Evolutionary conservation across 2,329 filamentous ascomycete species (phyloP).

Genomic region (Monascus ruber): DNA sequence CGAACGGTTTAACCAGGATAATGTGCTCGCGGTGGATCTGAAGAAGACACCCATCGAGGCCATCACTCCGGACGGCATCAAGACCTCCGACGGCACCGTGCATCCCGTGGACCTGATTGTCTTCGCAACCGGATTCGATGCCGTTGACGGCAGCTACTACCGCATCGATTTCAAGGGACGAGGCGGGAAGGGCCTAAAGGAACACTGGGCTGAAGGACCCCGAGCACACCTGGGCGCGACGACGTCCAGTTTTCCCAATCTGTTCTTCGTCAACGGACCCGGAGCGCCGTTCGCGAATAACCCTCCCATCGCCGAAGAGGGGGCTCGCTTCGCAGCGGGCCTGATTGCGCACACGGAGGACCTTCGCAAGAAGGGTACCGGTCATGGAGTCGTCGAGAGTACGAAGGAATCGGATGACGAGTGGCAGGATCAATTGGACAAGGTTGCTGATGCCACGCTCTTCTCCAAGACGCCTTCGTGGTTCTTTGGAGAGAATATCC

Average conservation of each 20-base stretch:
- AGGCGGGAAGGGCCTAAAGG: constrained; percentile 6
- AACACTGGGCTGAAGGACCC: constrained; percentile 11
- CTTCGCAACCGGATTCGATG: constrained; percentile 8
- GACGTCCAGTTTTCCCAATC: constrained; percentile 16
- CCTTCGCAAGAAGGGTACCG: not conserved
- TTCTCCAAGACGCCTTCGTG: constrained; percentile 2
- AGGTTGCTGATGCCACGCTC: constrained; percentile 1
- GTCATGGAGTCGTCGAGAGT: constrained; percentile 1
- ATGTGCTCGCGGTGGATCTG: constrained; percentile 7
- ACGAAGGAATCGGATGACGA: constrained; percentile 3
- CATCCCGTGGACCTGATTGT: constrained; percentile 6
- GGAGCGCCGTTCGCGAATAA: not conserved
- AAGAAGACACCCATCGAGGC: constrained; percentile 4
- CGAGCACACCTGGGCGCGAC: constrained; percentile 15
- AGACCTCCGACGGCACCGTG: constrained; percentile 7
- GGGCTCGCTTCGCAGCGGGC: not conserved
- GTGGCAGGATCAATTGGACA: constrained; percentile 1
- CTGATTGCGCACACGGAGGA: not conserved
- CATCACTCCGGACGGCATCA: constrained; percentile 5
- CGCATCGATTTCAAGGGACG: constrained; percentile 15
- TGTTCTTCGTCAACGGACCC: not conserved
- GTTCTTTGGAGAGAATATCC: constrained; percentile 4
- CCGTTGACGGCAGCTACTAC: constrained; percentile 6
- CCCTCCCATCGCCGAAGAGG: not conserved
- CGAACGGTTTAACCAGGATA: constrained; percentile 8